Evolutionary conservation across 2,329 filamentous ascomycete genomes (phyloP), one percentile per base, ranked within the genome.

Genomic region (Raffaelea albimanens): DNA sequence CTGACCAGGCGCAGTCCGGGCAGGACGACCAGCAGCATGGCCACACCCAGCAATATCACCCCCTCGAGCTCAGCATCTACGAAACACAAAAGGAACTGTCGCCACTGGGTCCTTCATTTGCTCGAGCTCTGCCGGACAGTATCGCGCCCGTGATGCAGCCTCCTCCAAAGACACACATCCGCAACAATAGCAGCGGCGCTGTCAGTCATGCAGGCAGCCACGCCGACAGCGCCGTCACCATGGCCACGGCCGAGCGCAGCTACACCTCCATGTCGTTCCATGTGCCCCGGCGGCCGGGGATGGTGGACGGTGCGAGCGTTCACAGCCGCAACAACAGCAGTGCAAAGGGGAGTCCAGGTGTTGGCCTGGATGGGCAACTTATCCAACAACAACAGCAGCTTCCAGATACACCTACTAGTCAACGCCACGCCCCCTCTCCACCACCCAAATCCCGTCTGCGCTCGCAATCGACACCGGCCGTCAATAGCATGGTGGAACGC

Each of bases 1-100:
- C n/a, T n/a, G 40, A 47, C 18, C 45, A 42, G 18, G 33, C 39
- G 25, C 40, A 51, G 43, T 50, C 45, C 23, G 38, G 40, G 19
- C 46, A 43, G 46, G 43, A 51, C 31, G 46, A 46, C 21, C 38
- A 51, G 42, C 18, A 43, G 40, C 52, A 50, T 48, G 55, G 45
- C 55, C 61, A 55, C 48, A 59, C 61, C 5, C 63, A 62, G 5
- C 52, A 58, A 11, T 78, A 78, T 53, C 69, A 70, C 36, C 76
- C 76, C 3, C 67, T 82, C 23, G 71, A 82, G 60, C 62, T 82
- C 50, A 76, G 71, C 60, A 73, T 81, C 46, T 71, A 75, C 53
- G 56, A 62, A 51, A 63, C 66, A 13, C 58, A 69, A 43, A 67
- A 68, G 43, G 64, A 62, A 45, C 63, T 79, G 16, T 82, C 78